Base-by-base conservation (phyloP, 2,329 filamentous ascomycete species). In the Monosporascus sp. region DNA sequence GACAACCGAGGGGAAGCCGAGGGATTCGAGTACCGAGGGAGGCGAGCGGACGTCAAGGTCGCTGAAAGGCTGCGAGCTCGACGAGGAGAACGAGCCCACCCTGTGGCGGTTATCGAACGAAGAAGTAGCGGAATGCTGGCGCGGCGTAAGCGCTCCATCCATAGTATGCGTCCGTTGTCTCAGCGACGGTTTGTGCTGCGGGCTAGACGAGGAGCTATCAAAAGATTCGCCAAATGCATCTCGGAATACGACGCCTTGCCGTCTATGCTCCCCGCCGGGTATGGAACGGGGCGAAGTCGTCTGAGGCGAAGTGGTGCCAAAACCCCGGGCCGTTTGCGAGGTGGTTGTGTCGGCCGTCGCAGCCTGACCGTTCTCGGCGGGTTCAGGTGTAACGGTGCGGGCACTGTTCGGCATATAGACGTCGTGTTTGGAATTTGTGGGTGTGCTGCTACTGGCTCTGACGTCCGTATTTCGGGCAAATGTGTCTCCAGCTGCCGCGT, bases 71-170 rank as follows among this genome's bases (percentile, higher is more conserved):
- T 81, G 75, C 5, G 83, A 80, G 4, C 77, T 72, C 7, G 83
- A 78, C 37, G 85, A 86, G 61, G 87, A 85, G 61, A 90, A 82
- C 27, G 87, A 90, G 49, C 87, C 85, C 44, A 90, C 82, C 50
- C 87, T 80, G 61, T 85, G 82, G 50, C 87, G 80, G 60, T 73
- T 77, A 54, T 83, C 80, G 37, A 66, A 54, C 4, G 68, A 60
- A n/a, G 71, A 65, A 37, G 71, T 64, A 14, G 72, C 65, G 19
- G 66, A 67, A 50, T 65, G 55, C 47, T 79, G 77, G 41, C 81
- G 75, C 66, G 79, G 73, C 37, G 64, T 61, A 31, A 68, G 53
- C 38, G 78, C 73, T 44, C 77, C 76, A 60, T 84, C 82, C 72
- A 85, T 76, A 16, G 82, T 85, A 56, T 81, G 77, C 3, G 81